A percentile compares a stretch with the other conserved stretches of the same genome.
phyloP scores from a whole-genome alignment of 495 filamentous ascomycete genomes.

The Talaromyces liani region DNA sequence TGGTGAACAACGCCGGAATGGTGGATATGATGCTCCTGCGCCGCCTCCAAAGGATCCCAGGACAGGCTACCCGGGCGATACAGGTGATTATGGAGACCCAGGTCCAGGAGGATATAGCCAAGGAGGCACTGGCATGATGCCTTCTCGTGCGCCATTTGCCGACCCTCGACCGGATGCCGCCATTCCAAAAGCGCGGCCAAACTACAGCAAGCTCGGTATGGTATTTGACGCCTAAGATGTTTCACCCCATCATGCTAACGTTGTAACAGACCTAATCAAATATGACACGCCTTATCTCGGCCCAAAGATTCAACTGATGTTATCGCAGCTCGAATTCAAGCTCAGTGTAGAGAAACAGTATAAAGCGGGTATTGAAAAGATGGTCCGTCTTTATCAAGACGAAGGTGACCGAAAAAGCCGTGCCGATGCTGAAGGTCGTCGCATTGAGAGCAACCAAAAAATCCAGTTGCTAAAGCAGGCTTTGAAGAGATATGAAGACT shows the following conservation, averaged over 20 bases:
- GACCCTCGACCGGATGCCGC: conserved; percentile 61
- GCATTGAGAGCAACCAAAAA: conserved; percentile 95
- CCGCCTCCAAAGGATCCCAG: conserved; percentile 62
- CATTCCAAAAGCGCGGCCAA: conserved; percentile 69
- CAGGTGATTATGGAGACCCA: conserved; percentile 46
- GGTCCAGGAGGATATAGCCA: conserved; percentile 50
- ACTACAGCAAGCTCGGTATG: conserved; percentile 94
- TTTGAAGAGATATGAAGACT: conserved; percentile 92
- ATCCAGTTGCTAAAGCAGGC: conserved; percentile 94
- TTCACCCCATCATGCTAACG: neutral
- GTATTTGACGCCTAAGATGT: conserved; percentile 8
- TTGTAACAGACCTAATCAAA: conserved; percentile 75
- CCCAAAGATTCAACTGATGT: conserved; percentile 97
- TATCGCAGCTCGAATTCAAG: conserved; percentile 98
- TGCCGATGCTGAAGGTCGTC: conserved; percentile 78
- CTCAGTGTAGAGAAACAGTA: conserved; percentile 99
- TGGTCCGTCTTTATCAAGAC: conserved; percentile 95
- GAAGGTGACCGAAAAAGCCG: conserved; percentile 97
- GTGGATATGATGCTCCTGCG: conserved; percentile 29
- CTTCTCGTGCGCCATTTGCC: conserved; percentile 71
- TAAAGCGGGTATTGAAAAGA: conserved; percentile 98
- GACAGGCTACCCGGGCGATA: conserved; percentile 38
- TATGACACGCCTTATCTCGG: conserved; percentile 94
- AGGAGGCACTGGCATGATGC: conserved; percentile 63
- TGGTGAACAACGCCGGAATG: conserved; percentile 24